Conservation (phyloP, 768 basidiomycete species). For the Suillus tomentosus region DNA sequence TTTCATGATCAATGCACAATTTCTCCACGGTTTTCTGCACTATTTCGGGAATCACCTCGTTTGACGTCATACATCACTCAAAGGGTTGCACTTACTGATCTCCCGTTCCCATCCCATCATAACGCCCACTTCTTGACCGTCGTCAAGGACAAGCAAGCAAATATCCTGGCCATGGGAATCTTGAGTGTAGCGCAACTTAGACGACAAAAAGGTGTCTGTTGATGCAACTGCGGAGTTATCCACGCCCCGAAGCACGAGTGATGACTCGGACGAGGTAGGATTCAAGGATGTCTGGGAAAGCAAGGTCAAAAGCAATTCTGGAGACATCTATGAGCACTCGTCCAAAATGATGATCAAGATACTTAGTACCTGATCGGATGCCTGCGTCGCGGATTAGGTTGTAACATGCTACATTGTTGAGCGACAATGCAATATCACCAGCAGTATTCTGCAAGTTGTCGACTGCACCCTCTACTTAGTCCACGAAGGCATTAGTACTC, state of each 20-base stretch:
- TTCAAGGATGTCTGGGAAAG: slow-evolving; percentile 45
- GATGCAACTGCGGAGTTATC: slow-evolving; percentile 64
- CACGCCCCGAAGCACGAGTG: slow-evolving; percentile 46
- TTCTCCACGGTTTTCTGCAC: slow-evolving; percentile 77
- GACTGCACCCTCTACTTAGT: slow-evolving; percentile 42
- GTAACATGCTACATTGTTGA: slow-evolving; percentile 78
- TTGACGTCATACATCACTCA: slow-evolving; percentile 16
- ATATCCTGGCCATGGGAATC: slow-evolving; percentile 82
- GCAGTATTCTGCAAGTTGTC: slow-evolving; percentile 82
- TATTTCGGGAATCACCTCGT: slow-evolving; percentile 32
- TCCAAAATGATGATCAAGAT: slow-evolving; percentile 11
- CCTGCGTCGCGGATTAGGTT: slow-evolving; percentile 87
- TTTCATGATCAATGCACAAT: slow-evolving; percentile 58
- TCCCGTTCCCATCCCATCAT: slow-evolving; percentile 99
- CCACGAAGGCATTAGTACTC: background rate
- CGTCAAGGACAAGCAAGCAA: slow-evolving; percentile 64
- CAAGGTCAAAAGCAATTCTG: slow-evolving; percentile 73
- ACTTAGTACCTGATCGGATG: slow-evolving; percentile 73
- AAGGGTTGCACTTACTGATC: slow-evolving; percentile 58
- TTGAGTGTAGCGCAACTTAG: slow-evolving; percentile 63
- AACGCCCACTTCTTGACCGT: slow-evolving; percentile 83
- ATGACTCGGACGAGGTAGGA: slow-evolving; percentile 24
- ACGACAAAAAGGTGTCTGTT: slow-evolving; percentile 68
- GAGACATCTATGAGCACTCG: slow-evolving; percentile 14
- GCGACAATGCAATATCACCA: slow-evolving; percentile 86